phyloP scores from a whole-genome alignment of 1,284 basidiomycete genomes.

The Coniferiporia sulphurascens region DNA sequence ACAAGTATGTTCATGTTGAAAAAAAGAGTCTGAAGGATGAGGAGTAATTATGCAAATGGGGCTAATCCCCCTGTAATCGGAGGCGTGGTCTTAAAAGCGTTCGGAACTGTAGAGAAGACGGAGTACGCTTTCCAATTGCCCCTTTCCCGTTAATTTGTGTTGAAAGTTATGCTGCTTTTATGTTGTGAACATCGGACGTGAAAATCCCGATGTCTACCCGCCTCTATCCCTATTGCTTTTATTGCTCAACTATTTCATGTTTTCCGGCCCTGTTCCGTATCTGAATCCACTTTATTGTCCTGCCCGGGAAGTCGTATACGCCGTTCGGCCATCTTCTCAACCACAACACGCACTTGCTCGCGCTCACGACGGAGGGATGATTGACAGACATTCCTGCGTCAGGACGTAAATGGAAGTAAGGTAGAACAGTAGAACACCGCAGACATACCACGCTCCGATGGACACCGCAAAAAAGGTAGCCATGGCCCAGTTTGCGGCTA shows the following conservation, averaged over 20 bases:
- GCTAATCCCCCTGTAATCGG: no score
- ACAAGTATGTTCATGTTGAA: no score
- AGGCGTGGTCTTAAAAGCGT: no score
- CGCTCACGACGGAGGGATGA: constrained; percentile 50
- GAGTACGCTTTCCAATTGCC: no score
- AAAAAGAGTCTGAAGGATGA: no score
- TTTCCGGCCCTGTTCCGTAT: neutral
- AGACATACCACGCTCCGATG: constrained; percentile 44
- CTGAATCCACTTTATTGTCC: neutral
- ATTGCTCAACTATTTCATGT: neutral
- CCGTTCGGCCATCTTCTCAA: constrained; percentile 57
- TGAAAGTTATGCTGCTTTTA: no score
- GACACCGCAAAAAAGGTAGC: constrained; percentile 50
- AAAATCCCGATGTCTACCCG: no score
- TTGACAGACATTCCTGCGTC: constrained; percentile 59
- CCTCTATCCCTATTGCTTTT: no score
- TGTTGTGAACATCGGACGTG: no score
- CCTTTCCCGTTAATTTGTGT: no score
- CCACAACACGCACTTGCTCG: constrained; percentile 47
- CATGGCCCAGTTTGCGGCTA: constrained; percentile 52
- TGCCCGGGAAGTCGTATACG: constrained; percentile 23
- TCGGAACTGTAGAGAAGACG: no score
- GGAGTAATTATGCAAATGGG: no score
- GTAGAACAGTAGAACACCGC: neutral
- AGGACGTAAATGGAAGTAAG: neutral